Conservation (phyloP, 495 filamentous ascomycete genomes). For the Neurospora sp. region DNA sequence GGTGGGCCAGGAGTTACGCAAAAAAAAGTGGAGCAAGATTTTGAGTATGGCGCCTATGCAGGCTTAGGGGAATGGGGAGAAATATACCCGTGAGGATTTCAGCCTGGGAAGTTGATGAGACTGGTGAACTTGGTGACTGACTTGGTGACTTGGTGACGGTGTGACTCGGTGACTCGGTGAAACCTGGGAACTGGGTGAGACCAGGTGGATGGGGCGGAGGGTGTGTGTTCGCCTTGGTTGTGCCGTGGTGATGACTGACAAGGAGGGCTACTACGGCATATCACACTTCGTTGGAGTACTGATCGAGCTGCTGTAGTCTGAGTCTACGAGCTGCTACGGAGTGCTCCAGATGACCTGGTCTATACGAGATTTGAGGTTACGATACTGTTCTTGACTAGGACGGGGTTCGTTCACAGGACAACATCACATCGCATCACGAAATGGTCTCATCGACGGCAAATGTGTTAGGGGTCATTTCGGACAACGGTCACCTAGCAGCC, state of each 20-base stretch:
- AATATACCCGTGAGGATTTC: too few relatives aligned
- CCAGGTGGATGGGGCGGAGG: too few relatives aligned
- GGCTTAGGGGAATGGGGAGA: conserved; percentile 25
- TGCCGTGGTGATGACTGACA: not conserved
- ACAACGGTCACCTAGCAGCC: too few relatives aligned
- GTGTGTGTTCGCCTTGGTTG: not conserved
- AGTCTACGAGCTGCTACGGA: not conserved
- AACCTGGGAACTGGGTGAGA: too few relatives aligned
- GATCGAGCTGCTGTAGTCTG: not conserved
- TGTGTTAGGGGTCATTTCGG: too few relatives aligned
- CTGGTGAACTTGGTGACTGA: too few relatives aligned
- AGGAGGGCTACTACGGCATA: not conserved
- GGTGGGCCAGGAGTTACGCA: conserved; percentile 75
- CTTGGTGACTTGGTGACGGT: not conserved
- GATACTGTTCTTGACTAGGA: not conserved
- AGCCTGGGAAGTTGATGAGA: too few relatives aligned
- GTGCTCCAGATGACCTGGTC: not conserved
- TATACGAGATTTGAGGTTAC: not conserved
- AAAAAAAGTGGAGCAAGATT: conserved; percentile 95
- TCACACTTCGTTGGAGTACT: too few relatives aligned
- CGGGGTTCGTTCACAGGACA: not conserved
- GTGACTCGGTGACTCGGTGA: too few relatives aligned
- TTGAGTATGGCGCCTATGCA: conserved; percentile 91
- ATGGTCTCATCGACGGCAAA: too few relatives aligned
- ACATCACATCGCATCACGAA: not conserved